phyloP scores from a whole-genome alignment of 192 early-diverging fungal genomes.

The Podochytrium sp. region DNA sequence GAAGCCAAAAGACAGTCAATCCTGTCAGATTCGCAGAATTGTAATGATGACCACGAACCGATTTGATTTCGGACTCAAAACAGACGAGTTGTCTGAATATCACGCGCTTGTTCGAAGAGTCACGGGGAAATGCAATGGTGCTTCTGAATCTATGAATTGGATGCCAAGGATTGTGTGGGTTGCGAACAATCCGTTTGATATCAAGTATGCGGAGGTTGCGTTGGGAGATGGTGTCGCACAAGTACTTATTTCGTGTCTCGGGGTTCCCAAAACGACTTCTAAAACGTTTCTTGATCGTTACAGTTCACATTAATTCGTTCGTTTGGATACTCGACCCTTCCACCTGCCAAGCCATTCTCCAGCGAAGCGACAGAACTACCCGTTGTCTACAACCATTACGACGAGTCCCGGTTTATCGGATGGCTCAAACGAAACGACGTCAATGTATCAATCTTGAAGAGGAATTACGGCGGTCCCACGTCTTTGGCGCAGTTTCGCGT shows the following conservation, averaged over 20 bases:
- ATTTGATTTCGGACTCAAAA: constrained; percentile 13
- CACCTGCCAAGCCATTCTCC: neutral
- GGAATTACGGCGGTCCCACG: constrained; percentile 21
- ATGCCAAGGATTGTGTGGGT: constrained; percentile 5
- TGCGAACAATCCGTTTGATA: constrained; percentile 26
- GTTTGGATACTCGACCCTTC: constrained; percentile 21
- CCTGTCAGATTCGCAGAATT: constrained; percentile 1
- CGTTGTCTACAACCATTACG: constrained; percentile 12
- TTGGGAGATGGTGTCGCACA: neutral
- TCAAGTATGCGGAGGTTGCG: constrained; percentile 11
- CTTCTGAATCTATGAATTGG: neutral
- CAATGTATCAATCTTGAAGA: constrained; percentile 1
- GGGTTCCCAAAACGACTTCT: no score
- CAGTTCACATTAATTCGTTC: constrained; percentile 21
- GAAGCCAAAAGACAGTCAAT: neutral
- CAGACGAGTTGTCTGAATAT: neutral
- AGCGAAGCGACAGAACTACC: neutral
- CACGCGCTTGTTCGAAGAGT: constrained; percentile 1
- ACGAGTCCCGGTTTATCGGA: constrained; percentile 17
- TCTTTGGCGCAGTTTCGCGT: constrained; percentile 15
- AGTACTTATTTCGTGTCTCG: neutral
- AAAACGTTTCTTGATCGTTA: no score
- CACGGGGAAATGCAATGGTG: neutral
- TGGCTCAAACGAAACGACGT: constrained; percentile 15
- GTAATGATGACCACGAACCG: constrained; percentile 29